These are phyloP conservation scores for Hevea brasiliensis DNA, from an alignment of 345 rosid species.

Conservation along the genomic window DNA sequence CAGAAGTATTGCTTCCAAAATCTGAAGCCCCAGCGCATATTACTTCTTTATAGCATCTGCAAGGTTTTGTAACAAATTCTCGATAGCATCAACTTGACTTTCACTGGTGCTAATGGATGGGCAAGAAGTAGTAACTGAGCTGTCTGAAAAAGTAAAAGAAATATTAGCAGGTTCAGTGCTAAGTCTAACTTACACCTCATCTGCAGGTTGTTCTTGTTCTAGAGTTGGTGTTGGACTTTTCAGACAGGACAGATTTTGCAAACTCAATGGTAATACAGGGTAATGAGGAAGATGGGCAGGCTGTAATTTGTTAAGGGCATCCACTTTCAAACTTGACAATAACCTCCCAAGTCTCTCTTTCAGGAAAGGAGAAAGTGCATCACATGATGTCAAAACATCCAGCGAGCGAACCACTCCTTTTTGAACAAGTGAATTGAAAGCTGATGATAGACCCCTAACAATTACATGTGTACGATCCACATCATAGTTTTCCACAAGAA, in stretches of 20 bases:
- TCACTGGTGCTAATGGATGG: slow-evolving; percentile 8
- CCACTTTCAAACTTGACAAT: slow-evolving; percentile 35
- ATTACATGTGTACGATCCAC: slow-evolving; percentile 41
- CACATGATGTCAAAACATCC: slow-evolving; percentile 46
- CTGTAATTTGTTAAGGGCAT: slow-evolving; percentile 24
- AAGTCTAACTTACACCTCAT: slow-evolving; percentile 14
- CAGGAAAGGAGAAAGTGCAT: slow-evolving; percentile 46
- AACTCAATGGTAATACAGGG: slow-evolving; percentile 12
- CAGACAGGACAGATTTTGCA: slow-evolving; percentile 18
- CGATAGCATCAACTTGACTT: slow-evolving; percentile 22
- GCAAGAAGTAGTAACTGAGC: slow-evolving; percentile 15
- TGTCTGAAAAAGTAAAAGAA: slow-evolving; percentile 20
- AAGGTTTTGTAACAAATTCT: slow-evolving; percentile 31
- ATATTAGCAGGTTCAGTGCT: slow-evolving; percentile 19
- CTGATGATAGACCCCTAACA: slow-evolving; percentile 50
- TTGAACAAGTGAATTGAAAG: slow-evolving; percentile 50
- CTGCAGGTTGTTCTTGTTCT: slow-evolving; percentile 13
- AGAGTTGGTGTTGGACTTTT: slow-evolving; percentile 21
- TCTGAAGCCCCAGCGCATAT: slow-evolving; percentile 23
- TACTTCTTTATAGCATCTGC: slow-evolving; percentile 26
- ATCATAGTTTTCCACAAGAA: slow-evolving; percentile 68
- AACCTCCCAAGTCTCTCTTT: slow-evolving; percentile 51
- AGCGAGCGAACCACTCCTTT: slow-evolving; percentile 60
- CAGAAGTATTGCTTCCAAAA: slow-evolving; percentile 41
- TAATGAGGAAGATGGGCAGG: slow-evolving; percentile 23